phyloP scores from a whole-genome alignment of 2,329 filamentous ascomycete genomes.

The Harringtonia lauricola region DNA sequence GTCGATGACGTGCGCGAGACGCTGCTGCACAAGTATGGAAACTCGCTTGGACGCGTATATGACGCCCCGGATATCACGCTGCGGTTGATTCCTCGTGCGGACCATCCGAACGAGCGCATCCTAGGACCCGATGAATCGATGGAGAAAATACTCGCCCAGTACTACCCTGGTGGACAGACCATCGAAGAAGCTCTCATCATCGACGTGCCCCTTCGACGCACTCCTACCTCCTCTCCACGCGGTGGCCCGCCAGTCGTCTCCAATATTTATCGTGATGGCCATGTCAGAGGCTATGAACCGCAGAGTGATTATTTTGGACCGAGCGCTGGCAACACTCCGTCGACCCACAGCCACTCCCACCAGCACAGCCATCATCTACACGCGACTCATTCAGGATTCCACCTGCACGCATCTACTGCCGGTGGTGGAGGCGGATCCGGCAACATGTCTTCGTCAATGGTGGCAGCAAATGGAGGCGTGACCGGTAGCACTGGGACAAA shows the following conservation, averaged over 20 bases:
- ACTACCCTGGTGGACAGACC: slow-evolving; percentile 77
- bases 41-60: slow-evolving; percentile 79
- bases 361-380: not conserved
- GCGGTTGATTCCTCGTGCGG: slow-evolving; percentile 62
- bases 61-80: slow-evolving; percentile 84
- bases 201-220: slow-evolving; percentile 62
- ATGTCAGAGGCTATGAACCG: slow-evolving; percentile 27
- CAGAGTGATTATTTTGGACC: slow-evolving; percentile 78
- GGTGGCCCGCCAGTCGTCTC: slow-evolving; percentile 25
- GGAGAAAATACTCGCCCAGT: slow-evolving; percentile 63
- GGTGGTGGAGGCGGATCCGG: not conserved
- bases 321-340: slow-evolving; percentile 17
- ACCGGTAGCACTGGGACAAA: slow-evolving; percentile 22
- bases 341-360: not conserved
- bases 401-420: not conserved
- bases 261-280: slow-evolving; percentile 21
- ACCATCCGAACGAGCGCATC: slow-evolving; percentile 48
- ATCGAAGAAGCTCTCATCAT: slow-evolving; percentile 87
- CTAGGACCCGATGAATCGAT: slow-evolving; percentile 83
- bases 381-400: not conserved
- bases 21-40: slow-evolving; percentile 87
- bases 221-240: slow-evolving; percentile 66
- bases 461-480: slow-evolving; percentile 17
- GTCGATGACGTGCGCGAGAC: slow-evolving; percentile 91
- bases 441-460: not conserved